Evolutionary conservation across 2,329 filamentous ascomycete genomes (phyloP).

Genomic region (Podosphaera fusca): DNA sequence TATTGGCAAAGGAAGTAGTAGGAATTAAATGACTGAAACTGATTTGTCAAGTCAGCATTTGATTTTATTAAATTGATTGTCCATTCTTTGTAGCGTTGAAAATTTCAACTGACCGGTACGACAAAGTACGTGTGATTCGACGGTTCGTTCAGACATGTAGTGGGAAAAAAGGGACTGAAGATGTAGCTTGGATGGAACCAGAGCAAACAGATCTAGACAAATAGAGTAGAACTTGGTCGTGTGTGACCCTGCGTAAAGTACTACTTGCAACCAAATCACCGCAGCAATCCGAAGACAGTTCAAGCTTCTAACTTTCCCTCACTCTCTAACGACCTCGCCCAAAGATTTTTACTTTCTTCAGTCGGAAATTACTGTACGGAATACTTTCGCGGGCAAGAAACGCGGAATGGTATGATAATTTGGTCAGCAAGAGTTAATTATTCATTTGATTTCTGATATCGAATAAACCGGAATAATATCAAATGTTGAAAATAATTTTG

Average conservation of each 20-base stretch:
- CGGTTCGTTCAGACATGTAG: neutral
- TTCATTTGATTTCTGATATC: neutral
- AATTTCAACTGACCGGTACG: neutral
- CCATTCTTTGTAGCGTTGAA: neutral
- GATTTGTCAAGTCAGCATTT: neutral
- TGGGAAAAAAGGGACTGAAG: neutral
- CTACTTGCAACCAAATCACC: neutral
- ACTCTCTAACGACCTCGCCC: neutral
- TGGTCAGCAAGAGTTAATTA: neutral
- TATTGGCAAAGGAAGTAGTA: neutral
- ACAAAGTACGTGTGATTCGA: neutral
- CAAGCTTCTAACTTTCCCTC: neutral
- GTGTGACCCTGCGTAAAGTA: neutral
- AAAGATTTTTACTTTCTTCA: neutral
- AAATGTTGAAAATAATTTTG: neutral
- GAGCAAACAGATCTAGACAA: neutral
- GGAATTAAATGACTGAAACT: neutral
- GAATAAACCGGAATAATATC: neutral
- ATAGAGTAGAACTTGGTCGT: neutral
- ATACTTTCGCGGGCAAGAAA: neutral
- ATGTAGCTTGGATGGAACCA: neutral
- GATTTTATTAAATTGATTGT: neutral
- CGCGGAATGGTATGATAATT: neutral
- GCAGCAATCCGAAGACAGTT: neutral
- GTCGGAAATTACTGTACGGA: neutral